A percentile compares a stretch with the other conserved stretches of the same genome.
phyloP scores from a whole-genome alignment of 805 yeast genomes.

The Zygoascus biomembranicola region DNA sequence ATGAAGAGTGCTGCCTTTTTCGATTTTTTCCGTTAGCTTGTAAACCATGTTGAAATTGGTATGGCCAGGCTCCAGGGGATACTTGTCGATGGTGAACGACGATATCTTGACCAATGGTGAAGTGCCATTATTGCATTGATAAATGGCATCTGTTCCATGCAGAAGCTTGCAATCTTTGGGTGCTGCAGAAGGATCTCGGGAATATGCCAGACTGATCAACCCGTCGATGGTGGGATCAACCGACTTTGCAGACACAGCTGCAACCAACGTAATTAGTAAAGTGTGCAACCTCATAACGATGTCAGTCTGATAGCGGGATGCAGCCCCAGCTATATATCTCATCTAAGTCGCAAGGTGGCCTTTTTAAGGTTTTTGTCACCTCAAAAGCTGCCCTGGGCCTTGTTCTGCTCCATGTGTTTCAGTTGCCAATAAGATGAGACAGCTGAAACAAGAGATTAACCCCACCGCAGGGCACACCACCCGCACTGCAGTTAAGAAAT shows the following conservation, averaged over 20 bases:
- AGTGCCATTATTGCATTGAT: conserved; percentile 15
- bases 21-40: conserved; percentile 17
- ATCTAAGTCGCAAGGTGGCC: not conserved
- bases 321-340: not conserved
- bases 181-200: not conserved
- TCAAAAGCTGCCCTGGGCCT: not conserved
- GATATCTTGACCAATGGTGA: conserved; percentile 19
- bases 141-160: conserved; percentile 8
- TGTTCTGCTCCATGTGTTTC: not conserved
- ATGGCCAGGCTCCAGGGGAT: conserved; percentile 24
- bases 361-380: not conserved
- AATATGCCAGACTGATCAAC: conserved; percentile 2
- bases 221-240: not conserved
- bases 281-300: not conserved
- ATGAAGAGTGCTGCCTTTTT: conserved; percentile 17
- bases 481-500: too few relatives aligned
- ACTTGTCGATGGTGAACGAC: conserved; percentile 18
- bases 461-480: too few relatives aligned
- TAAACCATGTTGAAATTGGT: conserved; percentile 19
- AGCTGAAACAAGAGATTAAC: not conserved
- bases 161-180: conserved; percentile 8
- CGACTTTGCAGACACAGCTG: not conserved
- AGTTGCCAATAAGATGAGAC: not conserved
- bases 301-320: not conserved
- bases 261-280: not conserved